A percentile compares a stretch with the other conserved stretches of the same genome.
Conservation (phyloP, 768 basidiomycete genomes). For the Russula sp. region DNA sequence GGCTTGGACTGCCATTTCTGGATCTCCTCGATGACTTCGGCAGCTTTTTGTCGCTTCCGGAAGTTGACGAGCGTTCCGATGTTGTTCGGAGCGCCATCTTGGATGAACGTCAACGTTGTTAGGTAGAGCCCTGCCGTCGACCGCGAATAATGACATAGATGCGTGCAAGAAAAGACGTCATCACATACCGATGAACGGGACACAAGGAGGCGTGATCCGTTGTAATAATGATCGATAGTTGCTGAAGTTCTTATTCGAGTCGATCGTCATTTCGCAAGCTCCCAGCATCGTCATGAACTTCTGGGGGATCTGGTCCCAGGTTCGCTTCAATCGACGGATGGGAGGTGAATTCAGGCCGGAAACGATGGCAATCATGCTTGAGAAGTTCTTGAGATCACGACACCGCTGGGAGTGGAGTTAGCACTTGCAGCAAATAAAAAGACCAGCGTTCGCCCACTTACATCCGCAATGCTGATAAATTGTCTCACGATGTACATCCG, state of each 20-base stretch:
- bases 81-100: slow-evolving; percentile 90
- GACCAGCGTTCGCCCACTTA: slow-evolving; percentile 37
- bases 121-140: slow-evolving; percentile 77
- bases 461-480: slow-evolving; percentile 87
- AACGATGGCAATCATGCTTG: slow-evolving; percentile 93
- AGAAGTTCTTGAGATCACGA: slow-evolving; percentile 86
- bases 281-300: slow-evolving; percentile 68
- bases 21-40: slow-evolving; percentile 96
- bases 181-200: slow-evolving; percentile 86
- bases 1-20: slow-evolving; percentile 91
- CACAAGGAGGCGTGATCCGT: slow-evolving; percentile 83
- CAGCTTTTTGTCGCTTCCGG: slow-evolving; percentile 88
- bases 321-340: slow-evolving; percentile 86
- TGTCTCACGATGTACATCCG: slow-evolving; percentile 82
- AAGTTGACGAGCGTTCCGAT: slow-evolving; percentile 88
- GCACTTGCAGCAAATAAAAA: slow-evolving; percentile 12
- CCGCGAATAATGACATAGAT: neutral
- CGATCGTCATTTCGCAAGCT: slow-evolving; percentile 83
- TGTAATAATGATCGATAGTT: slow-evolving; percentile 85
- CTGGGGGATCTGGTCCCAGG: slow-evolving; percentile 83
- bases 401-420: slow-evolving; percentile 56
- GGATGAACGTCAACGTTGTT: slow-evolving; percentile 94
- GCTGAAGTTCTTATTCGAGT: slow-evolving; percentile 90
- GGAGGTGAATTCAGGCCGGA: slow-evolving; percentile 93
- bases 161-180: slow-evolving; percentile 5